phyloP scores from a whole-genome alignment of 805 yeast species.

The Isabelozyma heimii region DNA sequence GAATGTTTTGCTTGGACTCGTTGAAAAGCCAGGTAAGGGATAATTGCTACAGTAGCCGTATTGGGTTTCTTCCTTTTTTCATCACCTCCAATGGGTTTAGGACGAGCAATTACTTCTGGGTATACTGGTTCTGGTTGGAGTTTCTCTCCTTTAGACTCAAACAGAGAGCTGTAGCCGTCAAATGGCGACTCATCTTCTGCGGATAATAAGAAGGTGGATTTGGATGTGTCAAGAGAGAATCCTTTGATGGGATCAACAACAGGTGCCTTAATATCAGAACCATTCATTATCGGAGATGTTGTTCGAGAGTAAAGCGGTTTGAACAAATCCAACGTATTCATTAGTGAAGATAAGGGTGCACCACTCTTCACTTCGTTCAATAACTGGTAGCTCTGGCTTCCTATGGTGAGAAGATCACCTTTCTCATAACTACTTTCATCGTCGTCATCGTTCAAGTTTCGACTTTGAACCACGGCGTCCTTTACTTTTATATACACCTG shows the following conservation, averaged over 20 bases:
- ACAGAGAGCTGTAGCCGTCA: neutral
- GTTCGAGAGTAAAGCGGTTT: slow-evolving; percentile 13
- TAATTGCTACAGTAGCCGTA: slow-evolving; percentile 83
- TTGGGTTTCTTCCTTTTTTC: slow-evolving; percentile 3
- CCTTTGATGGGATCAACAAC: neutral
- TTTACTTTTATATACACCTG: slow-evolving; percentile 66
- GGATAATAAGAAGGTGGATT: neutral
- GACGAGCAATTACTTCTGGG: slow-evolving; percentile 65
- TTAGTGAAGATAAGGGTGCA: slow-evolving; percentile 77
- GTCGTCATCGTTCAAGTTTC: slow-evolving; percentile 1
- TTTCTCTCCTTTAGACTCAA: neutral
- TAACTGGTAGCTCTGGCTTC: slow-evolving; percentile 65
- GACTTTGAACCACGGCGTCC: slow-evolving; percentile 4
- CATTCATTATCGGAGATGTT: neutral
- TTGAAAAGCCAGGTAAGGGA: slow-evolving; percentile 80
- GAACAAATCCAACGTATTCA: slow-evolving; percentile 75
- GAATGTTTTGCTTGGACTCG: slow-evolving; percentile 75
- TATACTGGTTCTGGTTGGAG: neutral
- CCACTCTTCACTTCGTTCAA: slow-evolving; percentile 81
- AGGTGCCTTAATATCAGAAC: neutral
- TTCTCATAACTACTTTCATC: slow-evolving; percentile 25
- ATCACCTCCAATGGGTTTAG: slow-evolving; percentile 31
- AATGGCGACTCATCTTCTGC: neutral
- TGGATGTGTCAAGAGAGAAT: neutral
- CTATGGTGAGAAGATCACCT: slow-evolving; percentile 46